Conservation (phyloP, 2,329 filamentous ascomycete genomes). For the Fusarium lateritium region DNA sequence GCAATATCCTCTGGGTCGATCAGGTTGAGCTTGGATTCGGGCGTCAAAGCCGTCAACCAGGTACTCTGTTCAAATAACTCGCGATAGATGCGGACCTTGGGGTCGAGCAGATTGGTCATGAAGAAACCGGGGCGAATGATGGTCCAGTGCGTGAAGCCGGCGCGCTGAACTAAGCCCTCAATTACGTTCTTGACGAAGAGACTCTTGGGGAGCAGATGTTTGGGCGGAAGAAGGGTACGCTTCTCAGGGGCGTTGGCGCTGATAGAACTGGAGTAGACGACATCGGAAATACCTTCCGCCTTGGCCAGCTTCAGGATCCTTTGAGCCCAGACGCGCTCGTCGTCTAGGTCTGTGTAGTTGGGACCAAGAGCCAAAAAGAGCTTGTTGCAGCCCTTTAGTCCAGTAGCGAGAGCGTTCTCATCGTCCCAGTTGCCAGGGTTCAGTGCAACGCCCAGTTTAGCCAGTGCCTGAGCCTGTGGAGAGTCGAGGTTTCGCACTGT, state of each 20-base stretch:
- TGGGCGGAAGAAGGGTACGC: neutral
- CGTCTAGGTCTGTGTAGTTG: constrained; percentile 1
- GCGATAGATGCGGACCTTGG: neutral
- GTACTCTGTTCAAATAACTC: neutral
- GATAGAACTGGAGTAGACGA: constrained; percentile 8
- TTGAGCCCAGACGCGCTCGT: constrained; percentile 12
- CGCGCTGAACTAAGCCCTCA: neutral
- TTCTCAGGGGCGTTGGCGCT: constrained; percentile 12
- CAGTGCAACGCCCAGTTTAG: neutral
- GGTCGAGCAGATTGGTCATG: constrained; percentile 4
- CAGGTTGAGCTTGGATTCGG: neutral
- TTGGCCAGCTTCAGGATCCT: neutral
- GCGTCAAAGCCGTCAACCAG: neutral
- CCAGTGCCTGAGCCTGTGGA: neutral
- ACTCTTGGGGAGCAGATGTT: neutral
- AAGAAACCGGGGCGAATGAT: neutral
- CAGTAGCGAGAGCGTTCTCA: neutral
- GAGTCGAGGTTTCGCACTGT: constrained; percentile 12
- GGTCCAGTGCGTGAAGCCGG: neutral
- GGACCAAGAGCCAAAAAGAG: neutral
- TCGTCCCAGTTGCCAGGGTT: constrained; percentile 1
- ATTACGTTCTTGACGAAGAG: neutral
- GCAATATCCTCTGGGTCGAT: neutral
- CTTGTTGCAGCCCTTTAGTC: neutral
- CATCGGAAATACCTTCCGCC: neutral